These are phyloP conservation scores for Dinochytrium kinnereticum DNA, from an alignment of 371 early-diverging fungal species.

Conservation along the genomic window DNA sequence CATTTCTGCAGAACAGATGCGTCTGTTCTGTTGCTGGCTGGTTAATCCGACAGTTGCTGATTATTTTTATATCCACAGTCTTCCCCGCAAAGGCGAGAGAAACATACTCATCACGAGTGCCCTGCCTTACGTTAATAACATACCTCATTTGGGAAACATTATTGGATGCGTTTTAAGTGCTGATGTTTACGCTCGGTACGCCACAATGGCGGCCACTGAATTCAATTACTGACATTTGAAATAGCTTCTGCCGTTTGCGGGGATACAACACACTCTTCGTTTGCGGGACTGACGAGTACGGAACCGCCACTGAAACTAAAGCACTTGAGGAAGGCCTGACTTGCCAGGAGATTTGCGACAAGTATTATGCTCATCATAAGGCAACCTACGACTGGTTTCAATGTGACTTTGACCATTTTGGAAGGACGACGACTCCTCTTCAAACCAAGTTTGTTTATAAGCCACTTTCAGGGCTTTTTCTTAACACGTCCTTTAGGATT, in stretches of 20 bases:
- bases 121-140: constrained; percentile 99
- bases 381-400: constrained; percentile 97
- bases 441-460: constrained; percentile 74
- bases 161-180: constrained; percentile 98
- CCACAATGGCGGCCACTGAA: not conserved
- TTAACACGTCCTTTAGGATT: constrained; percentile 55
- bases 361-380: constrained; percentile 90
- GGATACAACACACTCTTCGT: constrained; percentile 93
- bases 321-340: constrained; percentile 92
- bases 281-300: constrained; percentile 99
- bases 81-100: constrained; percentile 55
- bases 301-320: constrained; percentile 99
- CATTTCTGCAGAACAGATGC: not conserved
- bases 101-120: constrained; percentile 98
- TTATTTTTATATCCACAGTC: constrained; percentile 23
- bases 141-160: constrained; percentile 99
- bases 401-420: constrained; percentile 97
- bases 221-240: no score
- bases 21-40: not conserved
- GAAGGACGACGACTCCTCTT: constrained; percentile 89
- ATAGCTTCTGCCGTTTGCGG: constrained; percentile 89
- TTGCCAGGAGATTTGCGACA: constrained; percentile 95
- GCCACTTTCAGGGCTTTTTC: not conserved
- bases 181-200: constrained; percentile 94
- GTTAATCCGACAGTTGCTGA: not conserved